Conservation (phyloP, 192 early-diverging fungal genomes). For the Coemansia sp. region DNA sequence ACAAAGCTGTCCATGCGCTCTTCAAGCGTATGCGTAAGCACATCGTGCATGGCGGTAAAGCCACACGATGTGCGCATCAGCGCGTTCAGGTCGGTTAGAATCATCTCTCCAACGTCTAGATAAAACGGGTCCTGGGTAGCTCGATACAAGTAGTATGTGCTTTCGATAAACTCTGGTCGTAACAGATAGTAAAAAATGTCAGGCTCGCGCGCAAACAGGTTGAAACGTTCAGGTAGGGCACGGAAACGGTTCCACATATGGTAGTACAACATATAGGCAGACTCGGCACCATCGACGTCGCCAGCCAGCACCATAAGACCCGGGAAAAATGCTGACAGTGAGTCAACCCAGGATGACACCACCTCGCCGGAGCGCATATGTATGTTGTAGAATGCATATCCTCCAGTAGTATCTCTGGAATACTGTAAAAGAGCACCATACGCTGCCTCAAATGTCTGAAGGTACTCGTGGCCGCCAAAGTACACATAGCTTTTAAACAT, state of each 20-base stretch:
- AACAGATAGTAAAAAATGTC: constrained; percentile 78
- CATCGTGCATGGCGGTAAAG: constrained; percentile 70
- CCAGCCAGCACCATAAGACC: constrained; percentile 90
- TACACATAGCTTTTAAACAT: constrained; percentile 84
- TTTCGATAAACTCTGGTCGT: constrained; percentile 93
- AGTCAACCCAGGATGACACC: constrained; percentile 79
- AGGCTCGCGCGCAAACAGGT: constrained; percentile 65
- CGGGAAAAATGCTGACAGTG: constrained; percentile 87
- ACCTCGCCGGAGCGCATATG: constrained; percentile 72
- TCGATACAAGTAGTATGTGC: constrained; percentile 87
- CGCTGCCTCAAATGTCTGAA: constrained; percentile 70
- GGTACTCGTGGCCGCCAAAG: constrained; percentile 80
- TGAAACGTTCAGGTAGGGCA: constrained; percentile 86
- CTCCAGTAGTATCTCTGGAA: constrained; percentile 62
- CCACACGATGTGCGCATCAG: constrained; percentile 75
- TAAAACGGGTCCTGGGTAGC: constrained; percentile 92
- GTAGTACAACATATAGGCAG: constrained; percentile 77
- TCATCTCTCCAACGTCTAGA: constrained; percentile 83
- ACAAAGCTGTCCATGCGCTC: constrained; percentile 96
- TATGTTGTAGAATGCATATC: constrained; percentile 85
- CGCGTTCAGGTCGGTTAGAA: constrained; percentile 76
- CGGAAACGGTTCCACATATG: constrained; percentile 86
- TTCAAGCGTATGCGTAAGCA: constrained; percentile 63
- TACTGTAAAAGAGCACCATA: constrained; percentile 69
- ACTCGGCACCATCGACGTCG: constrained; percentile 81